phyloP scores from a whole-genome alignment of 768 basidiomycete species.

The Hericium erinaceus region DNA sequence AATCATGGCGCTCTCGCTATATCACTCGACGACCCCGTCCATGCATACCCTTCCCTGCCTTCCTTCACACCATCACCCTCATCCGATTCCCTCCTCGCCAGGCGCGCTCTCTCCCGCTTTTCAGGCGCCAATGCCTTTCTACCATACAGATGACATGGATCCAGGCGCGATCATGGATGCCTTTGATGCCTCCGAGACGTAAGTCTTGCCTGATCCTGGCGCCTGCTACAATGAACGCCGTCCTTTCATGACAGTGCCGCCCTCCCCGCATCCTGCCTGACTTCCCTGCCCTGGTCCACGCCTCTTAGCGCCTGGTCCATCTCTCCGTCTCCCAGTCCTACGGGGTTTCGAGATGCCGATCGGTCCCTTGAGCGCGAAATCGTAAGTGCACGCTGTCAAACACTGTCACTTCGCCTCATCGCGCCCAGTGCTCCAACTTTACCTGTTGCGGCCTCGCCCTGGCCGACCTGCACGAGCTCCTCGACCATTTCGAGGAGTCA shows the following conservation, averaged over 20 bases:
- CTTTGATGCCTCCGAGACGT: no score
- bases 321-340: constrained; percentile 2
- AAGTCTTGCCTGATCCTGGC: no score
- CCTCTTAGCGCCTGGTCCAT: not conserved
- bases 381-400: constrained; percentile 1
- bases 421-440: constrained; percentile 33
- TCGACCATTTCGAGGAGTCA: constrained; percentile 41
- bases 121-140: not conserved
- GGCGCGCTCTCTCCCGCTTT: not conserved
- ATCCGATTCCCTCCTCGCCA: no score
- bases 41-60: no score
- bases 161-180: not conserved
- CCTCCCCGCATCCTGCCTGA: no score
- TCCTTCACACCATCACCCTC: no score
- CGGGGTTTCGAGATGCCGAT: not conserved
- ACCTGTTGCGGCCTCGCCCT: constrained; percentile 39
- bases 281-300: not conserved
- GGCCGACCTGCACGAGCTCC: constrained; percentile 38
- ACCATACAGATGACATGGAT: not conserved
- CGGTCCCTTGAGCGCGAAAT: constrained; percentile 15
- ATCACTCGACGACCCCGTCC: no score
- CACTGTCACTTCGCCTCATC: not conserved
- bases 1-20: no score
- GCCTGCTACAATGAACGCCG: no score
- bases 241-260: no score